Percentiles rank a stretch among this genome's conserved stretches.
phyloP scores from a whole-genome alignment of 352 stramenopile genomes.

The Globisporangium perplexum region DNA sequence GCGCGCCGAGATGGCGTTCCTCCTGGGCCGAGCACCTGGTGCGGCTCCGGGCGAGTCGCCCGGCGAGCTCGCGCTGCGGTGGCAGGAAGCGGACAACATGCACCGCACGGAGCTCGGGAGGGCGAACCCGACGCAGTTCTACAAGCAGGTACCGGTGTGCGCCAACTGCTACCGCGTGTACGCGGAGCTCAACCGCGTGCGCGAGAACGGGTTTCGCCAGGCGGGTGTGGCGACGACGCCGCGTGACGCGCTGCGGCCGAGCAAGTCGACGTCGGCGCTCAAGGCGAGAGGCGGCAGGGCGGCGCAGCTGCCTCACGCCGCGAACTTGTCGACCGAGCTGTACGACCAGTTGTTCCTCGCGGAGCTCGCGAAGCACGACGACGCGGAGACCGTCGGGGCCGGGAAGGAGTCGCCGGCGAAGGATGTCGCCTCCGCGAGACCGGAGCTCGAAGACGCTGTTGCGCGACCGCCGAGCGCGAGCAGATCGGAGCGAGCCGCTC shows the following conservation, averaged over 20 bases:
- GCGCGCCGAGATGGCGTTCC: conserved; percentile 49
- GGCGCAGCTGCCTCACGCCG: no score
- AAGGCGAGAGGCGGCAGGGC: no score
- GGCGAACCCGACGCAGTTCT: conserved; percentile 60
- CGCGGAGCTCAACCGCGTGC: conserved; percentile 39
- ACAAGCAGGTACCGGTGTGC: conserved; percentile 75
- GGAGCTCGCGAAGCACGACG: conserved; percentile 50
- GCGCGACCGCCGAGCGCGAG: conserved; percentile 2
- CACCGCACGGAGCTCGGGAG: conserved; percentile 59
- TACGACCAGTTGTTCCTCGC: conserved; percentile 61
- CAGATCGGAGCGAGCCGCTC: background rate
- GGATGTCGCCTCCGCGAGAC: no score
- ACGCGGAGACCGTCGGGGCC: background rate
- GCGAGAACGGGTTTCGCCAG: conserved; percentile 42
- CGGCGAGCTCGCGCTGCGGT: conserved; percentile 27
- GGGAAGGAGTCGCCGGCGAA: no score
- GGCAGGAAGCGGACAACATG: conserved; percentile 62
- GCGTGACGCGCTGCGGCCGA: background rate
- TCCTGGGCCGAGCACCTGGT: conserved; percentile 18
- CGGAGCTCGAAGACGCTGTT: conserved; percentile 6
- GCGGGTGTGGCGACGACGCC: background rate
- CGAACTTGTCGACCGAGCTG: conserved; percentile 4
- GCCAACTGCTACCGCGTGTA: conserved; percentile 73
- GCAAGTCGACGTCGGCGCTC: background rate
- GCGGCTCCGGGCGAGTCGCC: conserved; percentile 6